These are phyloP conservation scores for Coemansia sp. DNA, from an alignment of 192 early-diverging fungal species.

Conservation along the genomic window DNA sequence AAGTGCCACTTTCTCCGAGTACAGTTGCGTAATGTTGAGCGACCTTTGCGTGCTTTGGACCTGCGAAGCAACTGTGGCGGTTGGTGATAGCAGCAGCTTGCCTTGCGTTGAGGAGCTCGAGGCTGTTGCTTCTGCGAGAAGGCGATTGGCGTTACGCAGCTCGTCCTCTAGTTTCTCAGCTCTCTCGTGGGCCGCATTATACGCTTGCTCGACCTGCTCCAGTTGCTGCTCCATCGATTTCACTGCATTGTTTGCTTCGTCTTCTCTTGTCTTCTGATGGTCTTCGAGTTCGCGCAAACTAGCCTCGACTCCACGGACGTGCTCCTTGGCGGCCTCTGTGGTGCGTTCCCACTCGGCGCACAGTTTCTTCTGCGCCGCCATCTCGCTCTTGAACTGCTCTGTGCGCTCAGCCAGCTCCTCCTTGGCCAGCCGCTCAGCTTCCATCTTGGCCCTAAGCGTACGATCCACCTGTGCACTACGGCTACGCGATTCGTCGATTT, in stretches of 20 bases:
- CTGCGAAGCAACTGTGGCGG: slow-evolving; percentile 55
- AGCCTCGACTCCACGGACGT: slow-evolving; percentile 59
- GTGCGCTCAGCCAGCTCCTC: slow-evolving; percentile 59
- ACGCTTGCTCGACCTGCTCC: slow-evolving; percentile 49
- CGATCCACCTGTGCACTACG: slow-evolving; percentile 46
- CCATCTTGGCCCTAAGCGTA: slow-evolving; percentile 57
- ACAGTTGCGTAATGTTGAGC: slow-evolving; percentile 67
- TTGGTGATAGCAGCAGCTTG: slow-evolving; percentile 56
- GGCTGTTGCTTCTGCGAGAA: slow-evolving; percentile 16
- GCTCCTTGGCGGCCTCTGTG: slow-evolving; percentile 58
- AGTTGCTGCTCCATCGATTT: slow-evolving; percentile 42
- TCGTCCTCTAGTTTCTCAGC: slow-evolving; percentile 16
- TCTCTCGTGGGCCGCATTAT: background rate
- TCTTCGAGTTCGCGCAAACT: slow-evolving; percentile 55
- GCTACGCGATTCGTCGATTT: slow-evolving; percentile 53
- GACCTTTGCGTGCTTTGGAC: slow-evolving; percentile 50
- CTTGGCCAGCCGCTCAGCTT: slow-evolving; percentile 57
- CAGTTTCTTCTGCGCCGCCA: slow-evolving; percentile 66
- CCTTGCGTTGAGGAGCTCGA: slow-evolving; percentile 3
- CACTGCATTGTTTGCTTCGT: slow-evolving; percentile 34
- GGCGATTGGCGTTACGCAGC: slow-evolving; percentile 35
- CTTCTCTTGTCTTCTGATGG: slow-evolving; percentile 44
- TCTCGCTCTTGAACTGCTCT: slow-evolving; percentile 68
- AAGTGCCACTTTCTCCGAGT: slow-evolving; percentile 60
- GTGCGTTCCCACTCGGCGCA: slow-evolving; percentile 63